Percentiles rank a stretch among this genome's conserved stretches.
Evolutionary conservation across 805 yeast genomes (phyloP).

Genomic region (Naumovozyma dairenensis): DNA sequence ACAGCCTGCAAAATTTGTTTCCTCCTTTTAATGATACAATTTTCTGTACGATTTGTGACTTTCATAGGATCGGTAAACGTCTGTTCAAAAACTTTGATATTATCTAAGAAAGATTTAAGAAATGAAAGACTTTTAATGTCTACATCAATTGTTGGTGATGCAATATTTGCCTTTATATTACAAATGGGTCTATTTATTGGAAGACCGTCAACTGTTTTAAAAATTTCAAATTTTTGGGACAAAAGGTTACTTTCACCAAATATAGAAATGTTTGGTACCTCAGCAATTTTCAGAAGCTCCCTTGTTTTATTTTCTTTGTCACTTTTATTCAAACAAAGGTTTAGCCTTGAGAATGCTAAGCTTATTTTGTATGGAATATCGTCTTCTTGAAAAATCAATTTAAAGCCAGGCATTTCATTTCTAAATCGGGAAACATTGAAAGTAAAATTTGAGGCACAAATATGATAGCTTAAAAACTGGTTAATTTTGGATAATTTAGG

Average conservation of each 20-base stretch:
- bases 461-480: slow-evolving; percentile 15
- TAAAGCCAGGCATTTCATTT: slow-evolving; percentile 38
- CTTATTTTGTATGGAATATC: slow-evolving; percentile 37
- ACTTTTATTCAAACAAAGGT: slow-evolving; percentile 20
- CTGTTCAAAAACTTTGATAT: slow-evolving; percentile 21
- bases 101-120: slow-evolving; percentile 24
- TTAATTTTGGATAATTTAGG: slow-evolving; percentile 14
- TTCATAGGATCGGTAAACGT: slow-evolving; percentile 9
- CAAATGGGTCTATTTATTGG: slow-evolving; percentile 24
- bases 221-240: slow-evolving; percentile 28
- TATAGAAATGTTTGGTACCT: slow-evolving; percentile 32
- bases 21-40: neutral
- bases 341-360: slow-evolving; percentile 31
- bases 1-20: slow-evolving; percentile 6
- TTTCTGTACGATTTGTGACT: slow-evolving; percentile 4
- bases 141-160: slow-evolving; percentile 38
- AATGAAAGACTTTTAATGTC: slow-evolving; percentile 33
- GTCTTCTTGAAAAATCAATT: slow-evolving; percentile 31
- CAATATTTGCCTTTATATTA: slow-evolving; percentile 31
- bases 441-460: slow-evolving; percentile 19
- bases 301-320: neutral
- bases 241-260: slow-evolving; percentile 33
- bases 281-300: slow-evolving; percentile 15
- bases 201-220: neutral
- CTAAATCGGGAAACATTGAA: slow-evolving; percentile 23